Base-by-base conservation (phyloP, 768 basidiomycete species). In the Sporobolomyces pararoseus region DNA sequence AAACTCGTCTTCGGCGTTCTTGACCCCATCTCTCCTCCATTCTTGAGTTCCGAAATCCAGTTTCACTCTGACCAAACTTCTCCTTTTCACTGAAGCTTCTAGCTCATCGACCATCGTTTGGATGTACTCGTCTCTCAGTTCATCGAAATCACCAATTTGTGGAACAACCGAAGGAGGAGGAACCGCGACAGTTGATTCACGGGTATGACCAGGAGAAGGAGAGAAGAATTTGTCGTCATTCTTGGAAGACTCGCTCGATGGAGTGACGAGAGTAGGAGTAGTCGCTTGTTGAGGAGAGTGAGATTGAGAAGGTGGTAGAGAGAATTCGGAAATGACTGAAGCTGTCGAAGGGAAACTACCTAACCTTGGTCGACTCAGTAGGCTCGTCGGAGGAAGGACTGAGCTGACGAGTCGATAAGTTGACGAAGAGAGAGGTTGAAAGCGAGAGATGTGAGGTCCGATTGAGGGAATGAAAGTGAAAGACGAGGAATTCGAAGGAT, bases 41-140 rank as follows among this genome's bases (percentile, higher is more conserved):
- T 32, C 65, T 51, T 72, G 70, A 46, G 27, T 59, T 9, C 70
- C 70, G 7, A 66, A 21, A 6, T 64, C 31, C 25, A 72, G 16
- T 29, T 67, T 67, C 35, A 72, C 31, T 49, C 52, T 21, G 25
- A 57, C 62, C 3, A 65, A 31, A 29, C 58, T 66, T 31, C 64
- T 27, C 25, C 58, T 46, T 21, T 27, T 35, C 6, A 67, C 52
- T 25, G 62, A 51, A 21, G 29, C 31, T 27, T 67, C 70, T 31
- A 72, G 50, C 58, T 72, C 70, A 29, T 67, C 66, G 4, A 72
- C 50, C 10, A 71, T 29, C 17, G 54, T 37, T 9, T 31, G 21
- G 49, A 63, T 17, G 32, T 63, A 71, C 49, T 29, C 42, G 4
- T 54, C 39, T 4, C 61, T 1, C 5, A 35, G n/a, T 13, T 47